A percentile compares a stretch with the other conserved stretches of the same genome.
phyloP scores from a whole-genome alignment of 768 basidiomycete genomes.

The Xerocomellus chrysenteron region DNA sequence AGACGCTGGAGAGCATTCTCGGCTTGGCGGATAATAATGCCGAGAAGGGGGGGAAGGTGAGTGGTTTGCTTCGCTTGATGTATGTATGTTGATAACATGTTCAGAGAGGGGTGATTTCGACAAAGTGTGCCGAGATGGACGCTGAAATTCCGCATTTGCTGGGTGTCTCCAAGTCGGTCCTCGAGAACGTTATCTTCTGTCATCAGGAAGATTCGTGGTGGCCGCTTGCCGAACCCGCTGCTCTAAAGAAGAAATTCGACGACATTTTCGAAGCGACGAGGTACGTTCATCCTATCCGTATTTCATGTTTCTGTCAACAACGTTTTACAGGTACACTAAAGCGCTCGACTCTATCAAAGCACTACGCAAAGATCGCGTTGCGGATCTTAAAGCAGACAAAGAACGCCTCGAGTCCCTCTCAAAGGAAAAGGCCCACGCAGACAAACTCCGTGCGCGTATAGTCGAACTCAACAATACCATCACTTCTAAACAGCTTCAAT shows the following conservation, averaged over 20 bases:
- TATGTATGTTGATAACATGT: background rate
- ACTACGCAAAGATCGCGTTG: slow-evolving; percentile 85
- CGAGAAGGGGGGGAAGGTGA: slow-evolving; percentile 76
- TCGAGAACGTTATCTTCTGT: slow-evolving; percentile 99
- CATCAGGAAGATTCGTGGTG: slow-evolving; percentile 99
- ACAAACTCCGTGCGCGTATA: slow-evolving; percentile 72
- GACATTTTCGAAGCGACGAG: slow-evolving; percentile 99
- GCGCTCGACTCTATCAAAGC: slow-evolving; percentile 90
- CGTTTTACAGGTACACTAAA: slow-evolving; percentile 79
- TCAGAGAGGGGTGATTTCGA: slow-evolving; percentile 88
- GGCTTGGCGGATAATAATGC: slow-evolving; percentile 64
- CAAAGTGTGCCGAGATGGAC: slow-evolving; percentile 97
- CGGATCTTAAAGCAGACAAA: slow-evolving; percentile 91
- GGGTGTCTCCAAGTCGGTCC: slow-evolving; percentile 96
- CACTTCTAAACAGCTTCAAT: slow-evolving; percentile 67
- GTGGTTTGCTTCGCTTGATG: background rate
- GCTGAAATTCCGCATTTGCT: slow-evolving; percentile 88
- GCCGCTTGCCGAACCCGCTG: slow-evolving; percentile 89
- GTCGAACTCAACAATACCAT: slow-evolving; percentile 60
- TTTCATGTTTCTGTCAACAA: background rate
- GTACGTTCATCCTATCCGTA: slow-evolving; percentile 38
- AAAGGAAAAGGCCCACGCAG: slow-evolving; percentile 81
- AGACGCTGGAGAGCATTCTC: slow-evolving; percentile 92
- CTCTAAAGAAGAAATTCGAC: slow-evolving; percentile 98
- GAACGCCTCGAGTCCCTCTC: slow-evolving; percentile 77